A percentile compares a stretch with the other conserved stretches of the same genome.
These are phyloP conservation scores for Naganishia kalamii DNA, from an alignment of 768 basidiomycete genomes.

Conservation along the genomic window DNA sequence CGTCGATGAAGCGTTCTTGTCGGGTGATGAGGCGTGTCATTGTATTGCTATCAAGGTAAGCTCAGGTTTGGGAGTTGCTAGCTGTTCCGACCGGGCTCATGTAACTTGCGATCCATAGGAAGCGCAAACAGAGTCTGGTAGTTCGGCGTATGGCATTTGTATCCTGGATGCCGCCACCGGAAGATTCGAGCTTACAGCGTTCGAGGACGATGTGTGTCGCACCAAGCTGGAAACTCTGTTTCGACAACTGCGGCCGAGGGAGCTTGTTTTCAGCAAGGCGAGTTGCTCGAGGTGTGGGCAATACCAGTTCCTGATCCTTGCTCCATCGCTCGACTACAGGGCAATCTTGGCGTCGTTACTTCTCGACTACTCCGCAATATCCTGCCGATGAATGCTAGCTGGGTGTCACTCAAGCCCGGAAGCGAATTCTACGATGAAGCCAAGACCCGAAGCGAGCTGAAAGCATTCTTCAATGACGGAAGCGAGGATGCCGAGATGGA, in stretches of 20 bases:
- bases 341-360: slow-evolving; percentile 75
- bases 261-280: slow-evolving; percentile 84
- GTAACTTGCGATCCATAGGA: neutral
- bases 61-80: too few relatives aligned
- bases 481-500: slow-evolving; percentile 20
- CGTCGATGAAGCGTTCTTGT: slow-evolving; percentile 78
- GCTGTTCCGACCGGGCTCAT: too few relatives aligned
- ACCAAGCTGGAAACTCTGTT: slow-evolving; percentile 90
- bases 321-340: too few relatives aligned
- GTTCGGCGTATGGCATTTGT: slow-evolving; percentile 67
- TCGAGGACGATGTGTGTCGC: slow-evolving; percentile 85
- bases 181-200: slow-evolving; percentile 81
- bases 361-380: slow-evolving; percentile 72
- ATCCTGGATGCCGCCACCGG: slow-evolving; percentile 91
- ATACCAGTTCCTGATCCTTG: slow-evolving; percentile 25
- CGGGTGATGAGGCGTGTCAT: slow-evolving; percentile 89
- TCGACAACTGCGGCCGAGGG: slow-evolving; percentile 83
- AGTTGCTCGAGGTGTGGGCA: slow-evolving; percentile 18
- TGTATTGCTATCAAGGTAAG: slow-evolving; percentile 81
- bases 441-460: slow-evolving; percentile 32
- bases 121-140: slow-evolving; percentile 19
- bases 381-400: slow-evolving; percentile 72
- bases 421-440: slow-evolving; percentile 65
- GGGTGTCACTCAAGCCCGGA: slow-evolving; percentile 72
- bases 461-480: slow-evolving; percentile 34